phyloP scores from a whole-genome alignment of 1,139 yeast species.

The Debaryomyces subglobosus region DNA sequence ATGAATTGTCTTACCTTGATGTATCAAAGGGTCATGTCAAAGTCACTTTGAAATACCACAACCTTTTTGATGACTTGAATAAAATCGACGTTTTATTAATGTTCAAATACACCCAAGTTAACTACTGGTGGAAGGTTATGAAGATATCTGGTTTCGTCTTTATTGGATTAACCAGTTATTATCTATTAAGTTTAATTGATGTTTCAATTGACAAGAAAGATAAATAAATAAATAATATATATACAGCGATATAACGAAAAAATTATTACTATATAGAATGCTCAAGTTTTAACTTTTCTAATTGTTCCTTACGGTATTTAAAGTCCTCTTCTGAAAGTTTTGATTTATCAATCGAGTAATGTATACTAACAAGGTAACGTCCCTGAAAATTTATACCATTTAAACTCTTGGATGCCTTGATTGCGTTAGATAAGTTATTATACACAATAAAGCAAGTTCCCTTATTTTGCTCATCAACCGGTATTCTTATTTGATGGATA shows the following conservation, averaged over 20 bases:
- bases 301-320: slow-evolving; percentile 19
- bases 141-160: slow-evolving; percentile 68
- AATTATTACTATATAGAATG: slow-evolving; percentile 15
- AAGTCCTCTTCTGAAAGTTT: slow-evolving; percentile 27
- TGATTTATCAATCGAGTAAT: slow-evolving; percentile 46
- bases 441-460: slow-evolving; percentile 66
- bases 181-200: slow-evolving; percentile 47
- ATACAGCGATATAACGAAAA: neutral
- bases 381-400: slow-evolving; percentile 66
- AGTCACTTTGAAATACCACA: slow-evolving; percentile 61
- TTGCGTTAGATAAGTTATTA: slow-evolving; percentile 51
- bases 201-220: slow-evolving; percentile 30
- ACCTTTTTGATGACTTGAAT: slow-evolving; percentile 72
- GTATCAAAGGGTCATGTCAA: slow-evolving; percentile 78
- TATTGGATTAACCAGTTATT: slow-evolving; percentile 61
- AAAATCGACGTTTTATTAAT: slow-evolving; percentile 59
- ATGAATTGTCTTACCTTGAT: slow-evolving; percentile 74
- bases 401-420: slow-evolving; percentile 53
- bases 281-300: slow-evolving; percentile 21
- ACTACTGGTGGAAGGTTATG: slow-evolving; percentile 65
- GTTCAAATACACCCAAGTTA: slow-evolving; percentile 60
- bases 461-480: slow-evolving; percentile 33
- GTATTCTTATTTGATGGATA: slow-evolving; percentile 56
- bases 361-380: slow-evolving; percentile 56
- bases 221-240: slow-evolving; percentile 7